A percentile compares a stretch with the other conserved stretches of the same genome.
These are phyloP conservation scores for Aspergillus fumigatus DNA, from an alignment of 2,329 filamentous ascomycete genomes.

Conservation along the genomic window DNA sequence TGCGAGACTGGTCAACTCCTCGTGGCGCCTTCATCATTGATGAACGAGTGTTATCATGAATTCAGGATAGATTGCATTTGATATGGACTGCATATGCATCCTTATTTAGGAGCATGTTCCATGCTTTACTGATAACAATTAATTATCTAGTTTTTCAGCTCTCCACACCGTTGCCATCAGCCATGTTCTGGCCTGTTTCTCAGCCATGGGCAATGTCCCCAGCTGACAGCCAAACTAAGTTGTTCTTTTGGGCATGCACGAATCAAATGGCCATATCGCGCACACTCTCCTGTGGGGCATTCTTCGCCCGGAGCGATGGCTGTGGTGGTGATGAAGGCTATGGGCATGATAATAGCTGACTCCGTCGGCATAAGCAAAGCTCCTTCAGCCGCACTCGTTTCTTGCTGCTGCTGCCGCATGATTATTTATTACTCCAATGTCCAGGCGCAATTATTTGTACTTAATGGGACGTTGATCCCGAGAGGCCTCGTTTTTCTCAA, in stretches of 20 bases:
- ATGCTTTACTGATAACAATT: not conserved
- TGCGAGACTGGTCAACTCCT: not conserved
- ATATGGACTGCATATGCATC: not conserved
- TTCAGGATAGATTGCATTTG: not conserved
- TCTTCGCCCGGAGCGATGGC: slow-evolving; percentile 2
- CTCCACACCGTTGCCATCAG: not conserved
- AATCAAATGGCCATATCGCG: slow-evolving; percentile 1
- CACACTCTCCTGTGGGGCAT: not conserved
- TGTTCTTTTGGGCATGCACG: not conserved
- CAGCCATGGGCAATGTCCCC: not conserved
- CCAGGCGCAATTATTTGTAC: not conserved
- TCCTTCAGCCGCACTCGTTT: not conserved
- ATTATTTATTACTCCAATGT: not conserved
- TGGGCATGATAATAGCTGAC: not conserved
- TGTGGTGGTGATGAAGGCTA: not conserved
- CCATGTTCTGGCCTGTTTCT: not conserved
- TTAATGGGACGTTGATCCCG: not conserved
- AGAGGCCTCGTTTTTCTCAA: not conserved
- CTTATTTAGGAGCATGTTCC: not conserved
- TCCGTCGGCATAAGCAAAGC: not conserved
- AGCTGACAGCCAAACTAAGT: not conserved
- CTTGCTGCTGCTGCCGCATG: not conserved
- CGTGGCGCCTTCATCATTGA: not conserved
- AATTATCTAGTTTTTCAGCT: not conserved
- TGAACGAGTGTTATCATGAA: not conserved